These are phyloP conservation scores for Rhododendron williamsianum DNA, from an alignment of 148 eudicot genomes.

Conservation along the genomic window DNA sequence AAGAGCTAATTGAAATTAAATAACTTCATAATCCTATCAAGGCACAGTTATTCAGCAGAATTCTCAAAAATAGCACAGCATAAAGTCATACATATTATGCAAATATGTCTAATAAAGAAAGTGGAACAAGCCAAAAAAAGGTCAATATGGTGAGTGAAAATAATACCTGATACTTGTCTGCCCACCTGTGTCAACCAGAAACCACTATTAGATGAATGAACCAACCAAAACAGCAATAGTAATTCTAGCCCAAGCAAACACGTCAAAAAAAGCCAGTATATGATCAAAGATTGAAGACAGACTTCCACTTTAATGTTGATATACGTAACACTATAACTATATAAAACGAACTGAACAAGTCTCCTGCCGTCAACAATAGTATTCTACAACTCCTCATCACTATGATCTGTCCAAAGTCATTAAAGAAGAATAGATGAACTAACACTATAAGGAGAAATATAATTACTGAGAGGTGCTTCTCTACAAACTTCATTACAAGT, in stretches of 20 bases:
- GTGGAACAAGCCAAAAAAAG: neutral
- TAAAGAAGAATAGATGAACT: neutral
- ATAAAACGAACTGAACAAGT: neutral
- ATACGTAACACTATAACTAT: neutral
- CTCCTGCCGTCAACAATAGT: neutral
- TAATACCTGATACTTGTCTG: slow-evolving; percentile 93
- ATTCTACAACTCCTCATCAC: neutral
- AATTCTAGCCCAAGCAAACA: neutral
- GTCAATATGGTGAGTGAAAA: neutral
- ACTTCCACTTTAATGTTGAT: neutral
- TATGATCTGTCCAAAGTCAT: neutral
- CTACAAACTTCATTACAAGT: neutral
- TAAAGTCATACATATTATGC: neutral
- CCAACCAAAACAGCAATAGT: neutral
- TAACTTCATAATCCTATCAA: neutral
- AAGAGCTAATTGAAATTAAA: neutral
- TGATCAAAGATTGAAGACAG: neutral
- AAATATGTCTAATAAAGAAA: neutral
- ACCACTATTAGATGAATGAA: slow-evolving; percentile 1
- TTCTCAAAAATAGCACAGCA: neutral
- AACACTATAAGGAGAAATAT: neutral
- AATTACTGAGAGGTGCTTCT: neutral
- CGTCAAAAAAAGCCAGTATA: neutral
- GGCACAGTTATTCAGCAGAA: neutral
- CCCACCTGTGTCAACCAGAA: slow-evolving; percentile 64